Evolutionary conservation across 768 basidiomycete genomes (phyloP).

Genomic region (Crepidotus variabilis): DNA sequence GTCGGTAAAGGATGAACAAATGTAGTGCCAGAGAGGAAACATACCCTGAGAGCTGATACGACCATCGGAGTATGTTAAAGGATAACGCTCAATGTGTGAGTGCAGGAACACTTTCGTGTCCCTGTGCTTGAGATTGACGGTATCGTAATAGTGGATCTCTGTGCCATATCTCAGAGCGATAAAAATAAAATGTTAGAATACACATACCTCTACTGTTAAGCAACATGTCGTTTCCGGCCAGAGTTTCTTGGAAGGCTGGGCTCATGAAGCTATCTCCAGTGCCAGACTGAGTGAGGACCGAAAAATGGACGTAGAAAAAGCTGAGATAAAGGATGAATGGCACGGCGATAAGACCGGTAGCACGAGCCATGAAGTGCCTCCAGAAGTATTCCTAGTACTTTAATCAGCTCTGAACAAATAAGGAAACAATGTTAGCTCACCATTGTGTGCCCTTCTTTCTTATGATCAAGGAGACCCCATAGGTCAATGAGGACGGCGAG

Average conservation of each 20-base stretch:
- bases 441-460: slow-evolving; percentile 70
- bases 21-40: not conserved
- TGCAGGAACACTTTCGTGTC: slow-evolving; percentile 93
- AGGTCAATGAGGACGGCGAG: slow-evolving; percentile 90
- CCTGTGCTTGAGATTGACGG: slow-evolving; percentile 83
- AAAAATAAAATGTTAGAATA: not conserved
- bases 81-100: slow-evolving; percentile 89
- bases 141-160: slow-evolving; percentile 96
- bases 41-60: slow-evolving; percentile 90
- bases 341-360: slow-evolving; percentile 79
- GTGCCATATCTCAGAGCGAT: slow-evolving; percentile 5
- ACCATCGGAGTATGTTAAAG: slow-evolving; percentile 91
- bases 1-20: slow-evolving; percentile 2
- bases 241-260: slow-evolving; percentile 95
- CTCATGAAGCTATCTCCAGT: slow-evolving; percentile 97
- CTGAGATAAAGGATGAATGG: slow-evolving; percentile 89
- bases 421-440: slow-evolving; percentile 33
- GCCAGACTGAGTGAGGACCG: slow-evolving; percentile 82
- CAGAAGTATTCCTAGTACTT: slow-evolving; percentile 74
- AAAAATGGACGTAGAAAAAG: slow-evolving; percentile 95
- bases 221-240: slow-evolving; percentile 87
- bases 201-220: slow-evolving; percentile 83
- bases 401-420: not conserved
- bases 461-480: slow-evolving; percentile 89
- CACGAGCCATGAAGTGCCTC: slow-evolving; percentile 85